Base-by-base conservation (phyloP, 257 asterid genomes). In the Vinca minor region DNA sequence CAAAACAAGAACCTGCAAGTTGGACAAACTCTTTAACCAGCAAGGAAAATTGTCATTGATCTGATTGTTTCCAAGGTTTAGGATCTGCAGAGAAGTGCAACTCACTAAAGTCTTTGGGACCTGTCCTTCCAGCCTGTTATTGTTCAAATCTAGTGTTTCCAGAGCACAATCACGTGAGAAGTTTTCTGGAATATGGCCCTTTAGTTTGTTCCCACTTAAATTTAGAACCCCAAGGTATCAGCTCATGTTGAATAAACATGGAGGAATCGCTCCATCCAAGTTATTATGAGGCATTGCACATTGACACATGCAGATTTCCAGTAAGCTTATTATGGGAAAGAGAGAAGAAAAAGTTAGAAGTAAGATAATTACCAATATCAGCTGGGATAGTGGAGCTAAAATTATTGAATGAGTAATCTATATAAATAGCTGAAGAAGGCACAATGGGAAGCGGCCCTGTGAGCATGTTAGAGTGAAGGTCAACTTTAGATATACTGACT, bases 81-180 rank as follows among this genome's bases (percentile, higher is more conserved):
- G 47, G 38, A 66, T 54, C 63, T 65, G 62, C 23, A 65, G 15
- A 3, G 50, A 28, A 0, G 20, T 54, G 31, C 70, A 66, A 4
- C 26, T 66, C 29, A 46, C 18, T 26, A 66, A 53, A 36, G 44
- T 53, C 8, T 44, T 53, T 55, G 29, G 73, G 21, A 17, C 23
- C 50, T 41, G 62, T 34, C 67, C 68, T 59, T 59, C 63, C 49
- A 71, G n/a, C 70, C 36, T 25, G 62, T 66, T 66, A 35, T 56
- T 32, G 46, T 52, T 52, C 42, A 66, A 21, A 66, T 66, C 70
- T 53, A 66, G 34, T 13, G 63, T 66, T n/a, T 41, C 18, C 29
- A 53, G 63, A 26, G 62, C 71, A 29, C 58, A 71, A 23, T 39
- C 63, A 29, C 14, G 25, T 7, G 54, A 41, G 47, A 66, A 29